Evolutionary conservation across 805 yeast genomes (phyloP), one percentile per base, ranked within the genome.

Genomic region (Candida endomychidarum): DNA sequence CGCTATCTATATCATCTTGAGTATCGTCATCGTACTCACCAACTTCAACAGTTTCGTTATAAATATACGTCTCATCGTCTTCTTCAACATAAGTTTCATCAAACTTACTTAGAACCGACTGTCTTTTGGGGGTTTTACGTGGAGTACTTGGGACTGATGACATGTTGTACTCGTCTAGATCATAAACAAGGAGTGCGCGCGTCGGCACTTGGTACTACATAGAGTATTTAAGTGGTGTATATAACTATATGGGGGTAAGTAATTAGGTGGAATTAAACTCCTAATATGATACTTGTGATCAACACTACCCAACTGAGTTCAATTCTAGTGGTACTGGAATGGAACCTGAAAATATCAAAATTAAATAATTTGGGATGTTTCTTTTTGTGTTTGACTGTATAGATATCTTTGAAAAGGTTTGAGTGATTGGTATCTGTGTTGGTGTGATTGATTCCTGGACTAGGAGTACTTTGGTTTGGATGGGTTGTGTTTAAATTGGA

Each of bases 11-110:
- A 6, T 44, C 52, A 8, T 41, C 51, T 10, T 46, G 54, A 11
- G 6, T 20, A 9, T 45, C 33, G 12, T 45, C 48, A 6, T 43
- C 51, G 12, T 43, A 48, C 15, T 47, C 46, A 2, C 44, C 57
- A 1, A 42, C 53, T 9, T 45, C 53, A 6, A 40, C 46, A 12
- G 50, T 55, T 4, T 41, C 53, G 14, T 46, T 53, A 35, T 53
- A 51, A 7, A 61, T 50, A 42, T 60, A 68, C 1, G 74, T 60
- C 32, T 52, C 56, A 47, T 69, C 74, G 7, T 68, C 67, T 28
- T 65, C 70, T 42, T 68, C 72, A 23, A 63, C 46, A 40, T 58
- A 62, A 12, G 65, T 51, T 16, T 52, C 53, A 36, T 65, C 62
- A 6, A 52, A 42, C 31, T 40, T 41, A 10, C 47, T 46, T 22